Percentiles rank a stretch among this genome's conserved stretches.
phyloP scores from a whole-genome alignment of 495 filamentous ascomycete species.

The Cercophora newfieldiana region DNA sequence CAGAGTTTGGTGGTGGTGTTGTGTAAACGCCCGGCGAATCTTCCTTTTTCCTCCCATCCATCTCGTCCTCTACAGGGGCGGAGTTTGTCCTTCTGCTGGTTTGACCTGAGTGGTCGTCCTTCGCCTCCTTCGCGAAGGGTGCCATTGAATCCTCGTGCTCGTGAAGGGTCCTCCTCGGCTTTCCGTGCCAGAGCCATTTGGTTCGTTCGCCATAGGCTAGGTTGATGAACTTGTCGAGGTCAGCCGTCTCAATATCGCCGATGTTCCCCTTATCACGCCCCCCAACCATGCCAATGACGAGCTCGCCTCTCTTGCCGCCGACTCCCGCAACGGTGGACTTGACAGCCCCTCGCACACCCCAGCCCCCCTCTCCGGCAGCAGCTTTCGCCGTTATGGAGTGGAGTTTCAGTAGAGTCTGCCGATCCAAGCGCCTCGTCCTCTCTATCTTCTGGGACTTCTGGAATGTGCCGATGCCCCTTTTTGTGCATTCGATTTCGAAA shows the following conservation, averaged over 20 bases:
- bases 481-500: conserved; percentile 79
- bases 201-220: conserved; percentile 74
- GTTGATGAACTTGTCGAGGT: conserved; percentile 79
- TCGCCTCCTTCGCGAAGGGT: conserved; percentile 64
- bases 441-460: conserved; percentile 85
- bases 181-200: conserved; percentile 95
- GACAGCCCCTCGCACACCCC: conserved; percentile 81
- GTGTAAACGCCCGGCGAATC: conserved; percentile 39
- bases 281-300: conserved; percentile 92
- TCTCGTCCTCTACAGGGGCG: conserved; percentile 48
- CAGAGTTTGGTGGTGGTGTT: conserved; percentile 40
- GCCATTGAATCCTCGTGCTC: conserved; percentile 55
- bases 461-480: conserved; percentile 80
- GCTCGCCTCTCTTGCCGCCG: conserved; percentile 90
- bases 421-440: conserved; percentile 75
- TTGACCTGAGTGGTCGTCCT: conserved; percentile 31
- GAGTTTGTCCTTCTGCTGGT: conserved; percentile 52
- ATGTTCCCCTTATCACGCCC: conserved; percentile 84
- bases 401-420: conserved; percentile 76
- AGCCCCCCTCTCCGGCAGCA: conserved; percentile 69
- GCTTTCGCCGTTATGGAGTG: conserved; percentile 84
- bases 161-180: conserved; percentile 58
- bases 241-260: conserved; percentile 85
- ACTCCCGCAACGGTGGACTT: conserved; percentile 95
- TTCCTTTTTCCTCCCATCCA: conserved; percentile 42